Evolutionary conservation across 78 protist species (phyloP), one percentile per base, ranked within the genome.

Genomic region (Creolimax fragrantissima): DNA sequence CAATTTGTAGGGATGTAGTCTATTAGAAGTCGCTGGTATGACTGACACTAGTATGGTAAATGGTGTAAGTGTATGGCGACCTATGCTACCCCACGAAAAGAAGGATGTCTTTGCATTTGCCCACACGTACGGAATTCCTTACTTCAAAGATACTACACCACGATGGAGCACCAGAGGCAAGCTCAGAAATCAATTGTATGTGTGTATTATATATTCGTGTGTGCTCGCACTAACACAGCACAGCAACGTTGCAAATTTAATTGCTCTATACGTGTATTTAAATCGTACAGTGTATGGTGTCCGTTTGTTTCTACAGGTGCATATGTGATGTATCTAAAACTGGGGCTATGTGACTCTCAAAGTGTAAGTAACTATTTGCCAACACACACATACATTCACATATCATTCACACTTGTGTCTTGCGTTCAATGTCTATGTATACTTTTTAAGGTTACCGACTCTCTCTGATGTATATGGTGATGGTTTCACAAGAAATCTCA

Each of bases 91-190:
- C 4, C 90, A 90, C 58, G 41, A 2, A 7, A 93, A 93, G 90
- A 2, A 35, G 35, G 93, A 2, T 5, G 43, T 94, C 42, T 89
- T 84, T 67, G 95, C 43, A 35, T 92, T 85, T 47, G 95, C 95
- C 3, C 95, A 92, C 85, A 2, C 2, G 89, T 92, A 88, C 44
- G 95, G 95, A n/a, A 93, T 94, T 47, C 95, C 95, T 2, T 94
- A 92, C 42, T 92, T 94, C 90, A 83, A 85, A 85, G 95, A 94
- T 74, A 90, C 93, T 3, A 94, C 95, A 11, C 95, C 95, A 3
- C 41, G 4, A 3, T 94, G 95, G 95, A 90, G 93, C 39, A 94
- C 88, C 36, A 42, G 95, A 41, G 95, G 95, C 58, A 43, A 89
- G 44, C 92, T 92, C 36, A 90, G 95, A 35, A 44, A 93, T 39